These are phyloP conservation scores for Nicotiana tabacum DNA, from an alignment of 257 asterid genomes.

Conservation along the genomic window DNA sequence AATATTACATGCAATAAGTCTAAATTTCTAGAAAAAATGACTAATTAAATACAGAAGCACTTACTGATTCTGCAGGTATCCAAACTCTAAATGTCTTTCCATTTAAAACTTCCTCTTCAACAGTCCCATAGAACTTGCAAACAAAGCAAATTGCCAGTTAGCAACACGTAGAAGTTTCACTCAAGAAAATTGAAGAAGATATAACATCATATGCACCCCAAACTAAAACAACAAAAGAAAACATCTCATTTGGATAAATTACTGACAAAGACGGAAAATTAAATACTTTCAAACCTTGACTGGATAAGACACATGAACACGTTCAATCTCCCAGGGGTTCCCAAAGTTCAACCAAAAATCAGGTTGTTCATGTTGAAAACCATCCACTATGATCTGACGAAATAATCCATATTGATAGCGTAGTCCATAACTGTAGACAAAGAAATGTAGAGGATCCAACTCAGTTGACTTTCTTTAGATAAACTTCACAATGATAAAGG, in stretches of 20 bases:
- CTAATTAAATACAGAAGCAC: conserved; percentile 11
- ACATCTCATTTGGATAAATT: not conserved
- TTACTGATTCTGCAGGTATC: conserved; percentile 51
- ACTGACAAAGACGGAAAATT: conserved; percentile 7
- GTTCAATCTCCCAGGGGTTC: conserved; percentile 56
- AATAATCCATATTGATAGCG: conserved; percentile 53
- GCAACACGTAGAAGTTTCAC: conserved; percentile 15
- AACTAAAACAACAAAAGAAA: not conserved
- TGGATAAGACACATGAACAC: conserved; percentile 48
- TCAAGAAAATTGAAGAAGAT: conserved; percentile 9
- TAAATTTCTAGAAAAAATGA: not conserved
- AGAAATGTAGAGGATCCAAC: conserved; percentile 11
- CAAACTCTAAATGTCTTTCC: conserved; percentile 36
- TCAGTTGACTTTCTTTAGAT: not conserved
- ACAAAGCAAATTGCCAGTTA: conserved; percentile 4
- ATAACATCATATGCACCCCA: not conserved
- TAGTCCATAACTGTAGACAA: conserved; percentile 38
- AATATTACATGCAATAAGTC: not conserved
- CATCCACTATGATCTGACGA: conserved; percentile 48
- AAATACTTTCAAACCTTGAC: conserved; percentile 40
- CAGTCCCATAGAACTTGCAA: conserved; percentile 39
- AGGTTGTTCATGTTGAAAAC: conserved; percentile 50
- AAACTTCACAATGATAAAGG: not conserved
- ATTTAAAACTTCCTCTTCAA: conserved; percentile 37
- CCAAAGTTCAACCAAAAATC: conserved; percentile 55